Percentiles rank a stretch among this genome's conserved stretches.
These are phyloP conservation scores for Aspergillus calidoustus DNA, from an alignment of 2,329 filamentous ascomycete species.

Conservation along the genomic window DNA sequence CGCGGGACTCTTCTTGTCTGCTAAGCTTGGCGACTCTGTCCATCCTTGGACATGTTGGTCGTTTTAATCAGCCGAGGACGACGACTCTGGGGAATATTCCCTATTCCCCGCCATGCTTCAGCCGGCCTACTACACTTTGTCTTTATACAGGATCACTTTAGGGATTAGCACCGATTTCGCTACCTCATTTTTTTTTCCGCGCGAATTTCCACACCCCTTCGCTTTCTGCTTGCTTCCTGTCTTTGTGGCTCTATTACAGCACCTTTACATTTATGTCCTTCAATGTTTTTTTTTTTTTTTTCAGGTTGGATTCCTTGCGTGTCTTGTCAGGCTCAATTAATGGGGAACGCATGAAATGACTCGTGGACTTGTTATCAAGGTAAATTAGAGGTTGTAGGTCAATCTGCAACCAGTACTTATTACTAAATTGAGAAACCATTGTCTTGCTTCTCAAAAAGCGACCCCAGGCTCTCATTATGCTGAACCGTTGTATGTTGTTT, in stretches of 20 bases:
- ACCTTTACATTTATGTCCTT: constrained; percentile 25
- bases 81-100: constrained; percentile 26
- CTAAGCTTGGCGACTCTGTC: constrained; percentile 5
- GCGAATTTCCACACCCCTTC: constrained; percentile 18
- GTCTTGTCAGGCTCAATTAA: constrained; percentile 40
- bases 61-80: constrained; percentile 18
- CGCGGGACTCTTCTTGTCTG: constrained; percentile 1
- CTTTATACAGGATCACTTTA: constrained; percentile 34
- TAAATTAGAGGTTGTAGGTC: constrained; percentile 18
- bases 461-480: neutral
- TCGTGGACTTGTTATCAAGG: constrained; percentile 17
- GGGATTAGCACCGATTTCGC: constrained; percentile 23
- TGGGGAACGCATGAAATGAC: constrained; percentile 38
- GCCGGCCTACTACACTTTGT: constrained; percentile 35
- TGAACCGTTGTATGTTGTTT: no score
- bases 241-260: constrained; percentile 24
- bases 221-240: constrained; percentile 27
- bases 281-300: constrained; percentile 23
- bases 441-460: neutral
- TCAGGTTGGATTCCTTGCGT: constrained; percentile 40
- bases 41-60: constrained; percentile 9
- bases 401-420: constrained; percentile 4
- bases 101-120: constrained; percentile 37
- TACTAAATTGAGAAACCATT: constrained; percentile 1
- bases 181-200: constrained; percentile 24